Base-by-base conservation (phyloP, 768 basidiomycete species). In the Hydnomerulius pinastri region DNA sequence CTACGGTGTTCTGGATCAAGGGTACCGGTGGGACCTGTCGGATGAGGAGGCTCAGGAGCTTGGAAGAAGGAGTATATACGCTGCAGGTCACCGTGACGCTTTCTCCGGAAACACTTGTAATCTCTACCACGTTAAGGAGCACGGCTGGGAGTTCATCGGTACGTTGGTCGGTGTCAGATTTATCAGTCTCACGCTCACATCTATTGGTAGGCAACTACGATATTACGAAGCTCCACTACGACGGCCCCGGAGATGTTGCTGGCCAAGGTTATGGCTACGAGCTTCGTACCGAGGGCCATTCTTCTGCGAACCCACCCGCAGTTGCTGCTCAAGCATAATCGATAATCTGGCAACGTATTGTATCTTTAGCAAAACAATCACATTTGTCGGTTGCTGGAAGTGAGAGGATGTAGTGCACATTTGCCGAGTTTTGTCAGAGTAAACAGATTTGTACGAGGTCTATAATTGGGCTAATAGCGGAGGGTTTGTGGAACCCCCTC, bases 1-100 rank as follows among this genome's bases (percentile, higher is more conserved):
- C n/a, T 98, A 98, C 63, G 96, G 97, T 78, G 92, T 98, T 2
- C 79, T 97, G 41, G 97, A 98, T 70, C 95, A 97, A 71, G 94
- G 89, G 11, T 94, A 95, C 67, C 82, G 75, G 52, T 98, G 90
- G 91, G 94, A 98, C 64, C 72, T 99, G 52, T 82, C 86, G 18
- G 92, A 91, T 50, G 93, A 86, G 53, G 96, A 97, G 54, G 97
- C 97, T 2, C 89, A 92, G 65, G 97, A 98, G 63, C 83, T 98
- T 21, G 97, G 89, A 15, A 74, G 94, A 65, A 75, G 95, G 59
- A 93, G 92, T 57, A 98, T 99, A 67, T 92, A 95, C 60, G 96
- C 96, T 36, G 97, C 97, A 44, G 92, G 92, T 54, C 97, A 98
- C 70, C 87, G 96, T 55, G 94, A 97, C 68, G 93, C 93, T 6